Conservation (phyloP, 2,329 filamentous ascomycete genomes). For the Fusarium robinianum region DNA sequence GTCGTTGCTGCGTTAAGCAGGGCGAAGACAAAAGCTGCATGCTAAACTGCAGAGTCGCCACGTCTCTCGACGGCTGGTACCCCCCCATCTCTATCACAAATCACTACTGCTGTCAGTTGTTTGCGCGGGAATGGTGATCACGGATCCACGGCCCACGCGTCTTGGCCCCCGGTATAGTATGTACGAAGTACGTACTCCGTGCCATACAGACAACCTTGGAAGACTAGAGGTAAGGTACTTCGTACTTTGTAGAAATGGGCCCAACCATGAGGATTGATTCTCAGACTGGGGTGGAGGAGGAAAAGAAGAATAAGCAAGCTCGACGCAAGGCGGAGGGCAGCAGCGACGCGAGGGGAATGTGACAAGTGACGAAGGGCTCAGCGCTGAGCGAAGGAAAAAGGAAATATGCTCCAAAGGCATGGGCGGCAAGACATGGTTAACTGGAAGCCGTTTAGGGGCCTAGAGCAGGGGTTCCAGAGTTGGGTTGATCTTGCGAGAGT, state of each 20-base stretch:
- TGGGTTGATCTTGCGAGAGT: conserved; percentile 1
- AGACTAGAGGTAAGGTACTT: no score
- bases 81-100: conserved; percentile 7
- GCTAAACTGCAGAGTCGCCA: conserved; percentile 3
- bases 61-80: neutral
- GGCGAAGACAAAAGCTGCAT: neutral
- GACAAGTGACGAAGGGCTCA: conserved; percentile 15
- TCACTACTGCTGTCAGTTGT: conserved; percentile 7
- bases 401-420: conserved; percentile 15
- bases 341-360: conserved; percentile 14
- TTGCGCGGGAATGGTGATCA: no score
- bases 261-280: conserved; percentile 1
- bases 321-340: conserved; percentile 13
- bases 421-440: conserved; percentile 25
- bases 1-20: neutral
- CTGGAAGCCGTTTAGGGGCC: conserved; percentile 15
- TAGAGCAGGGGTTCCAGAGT: conserved; percentile 20
- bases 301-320: no score
- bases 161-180: no score
- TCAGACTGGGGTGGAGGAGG: no score
- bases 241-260: no score
- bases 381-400: conserved; percentile 13
- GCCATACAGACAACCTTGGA: no score
- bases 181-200: no score
- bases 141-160: conserved; percentile 1